Percentiles rank a stretch among this genome's conserved stretches.
phyloP scores from a whole-genome alignment of 148 eudicot species.

The Chenopodium quinoa region DNA sequence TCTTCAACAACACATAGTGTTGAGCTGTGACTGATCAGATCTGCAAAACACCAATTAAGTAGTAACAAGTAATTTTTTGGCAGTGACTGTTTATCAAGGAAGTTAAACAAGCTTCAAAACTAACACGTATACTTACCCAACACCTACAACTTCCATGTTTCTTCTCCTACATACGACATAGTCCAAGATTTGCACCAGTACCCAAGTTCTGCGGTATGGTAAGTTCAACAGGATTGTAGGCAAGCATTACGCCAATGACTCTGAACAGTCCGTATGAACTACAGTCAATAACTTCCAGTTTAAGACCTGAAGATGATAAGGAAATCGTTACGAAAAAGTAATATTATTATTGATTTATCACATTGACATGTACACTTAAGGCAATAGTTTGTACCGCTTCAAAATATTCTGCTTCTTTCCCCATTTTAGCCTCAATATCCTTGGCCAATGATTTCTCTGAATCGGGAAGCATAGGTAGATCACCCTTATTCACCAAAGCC shows the following conservation, averaged over 20 bases:
- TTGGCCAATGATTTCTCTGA: slow-evolving; percentile 16
- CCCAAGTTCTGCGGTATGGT: background rate
- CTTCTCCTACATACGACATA: background rate
- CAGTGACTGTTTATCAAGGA: no score
- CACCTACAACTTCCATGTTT: background rate
- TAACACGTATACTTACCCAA: background rate
- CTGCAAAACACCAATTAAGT: background rate
- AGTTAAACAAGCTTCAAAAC: background rate
- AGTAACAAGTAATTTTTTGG: background rate
- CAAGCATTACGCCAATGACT: slow-evolving; percentile 12
- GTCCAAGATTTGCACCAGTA: slow-evolving; percentile 10
- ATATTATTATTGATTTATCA: background rate
- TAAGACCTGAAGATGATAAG: slow-evolving; percentile 38
- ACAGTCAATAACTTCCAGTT: slow-evolving; percentile 38
- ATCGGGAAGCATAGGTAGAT: slow-evolving; percentile 22
- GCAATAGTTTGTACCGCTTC: slow-evolving; percentile 34
- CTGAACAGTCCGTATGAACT: slow-evolving; percentile 21
- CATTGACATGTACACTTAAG: slow-evolving; percentile 7
- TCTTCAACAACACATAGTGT: background rate
- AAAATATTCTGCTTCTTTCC: slow-evolving; percentile 53
- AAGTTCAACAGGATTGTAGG: background rate
- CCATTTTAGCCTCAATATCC: slow-evolving; percentile 33
- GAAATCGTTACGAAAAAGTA: background rate
- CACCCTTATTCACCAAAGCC: slow-evolving; percentile 36
- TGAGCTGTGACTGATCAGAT: background rate